Base-by-base conservation (phyloP, 257 asterid genomes). In the Lantana camara region DNA sequence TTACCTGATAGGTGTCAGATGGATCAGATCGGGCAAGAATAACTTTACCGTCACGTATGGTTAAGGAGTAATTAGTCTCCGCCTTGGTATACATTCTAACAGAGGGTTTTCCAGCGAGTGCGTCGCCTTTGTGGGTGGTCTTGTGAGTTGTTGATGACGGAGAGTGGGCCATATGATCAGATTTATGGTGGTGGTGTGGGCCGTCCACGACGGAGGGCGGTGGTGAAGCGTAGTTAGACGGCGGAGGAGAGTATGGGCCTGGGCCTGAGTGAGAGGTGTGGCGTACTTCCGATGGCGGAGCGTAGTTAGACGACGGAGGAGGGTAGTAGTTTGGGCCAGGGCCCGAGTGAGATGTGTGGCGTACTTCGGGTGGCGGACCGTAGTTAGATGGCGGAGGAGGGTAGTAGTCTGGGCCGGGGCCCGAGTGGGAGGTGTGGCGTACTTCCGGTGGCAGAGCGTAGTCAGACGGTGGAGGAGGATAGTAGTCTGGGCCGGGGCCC, bases 31-130 rank as follows among this genome's bases (percentile, higher is more conserved):
- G 81, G 8, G 84, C 85, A 14, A 87, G 95, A 40, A 87, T 66
- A 57, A 82, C 95, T 58, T 75, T 66, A 0, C 90, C 90, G 8
- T 79, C 75, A 17, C 88, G 84, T 45, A 87, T 77, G 22, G 88
- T 46, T 60, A 87, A 75, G 50, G 90, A 79, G 76, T 72, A 83
- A 56, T 77, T 68, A 3, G 75, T 23, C 32, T 77, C 84, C 1
- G 93, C 95, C 73, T 77, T 82, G 35, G 72, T 27, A 59, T 69
- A 82, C 66, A 87, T 73, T 77, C 79, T 82, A 30, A 84, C 87
- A 29, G 93, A 52, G 57, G 90, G 83, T 37, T 50, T 63, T 20
- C 63, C 37, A 16, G 41, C 46, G 44, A 76, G 44, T 53, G 67
- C 77, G 4, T 67, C 45, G 9, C 20, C 68, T 44, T 3, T 47